phyloP scores from a whole-genome alignment of 305 asterid genomes.

The Solanum hybrid region DNA sequence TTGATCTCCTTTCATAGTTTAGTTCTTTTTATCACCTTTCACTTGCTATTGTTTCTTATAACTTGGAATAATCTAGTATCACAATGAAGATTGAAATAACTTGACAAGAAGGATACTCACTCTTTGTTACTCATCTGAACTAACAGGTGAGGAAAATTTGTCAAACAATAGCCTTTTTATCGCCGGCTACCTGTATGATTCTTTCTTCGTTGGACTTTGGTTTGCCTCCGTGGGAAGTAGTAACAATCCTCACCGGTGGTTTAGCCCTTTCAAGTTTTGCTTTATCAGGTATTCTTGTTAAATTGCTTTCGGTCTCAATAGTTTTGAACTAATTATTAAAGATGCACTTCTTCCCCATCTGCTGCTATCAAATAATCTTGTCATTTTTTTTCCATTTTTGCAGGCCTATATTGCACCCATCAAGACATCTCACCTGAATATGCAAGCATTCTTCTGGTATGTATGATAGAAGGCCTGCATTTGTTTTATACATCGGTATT shows the following conservation, averaged over 20 bases:
- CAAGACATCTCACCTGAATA: conserved; percentile 98
- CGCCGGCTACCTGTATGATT: conserved; percentile 94
- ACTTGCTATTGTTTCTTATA: not conserved
- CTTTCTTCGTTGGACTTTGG: conserved; percentile 83
- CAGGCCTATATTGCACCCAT: conserved; percentile 97
- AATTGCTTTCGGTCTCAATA: not conserved
- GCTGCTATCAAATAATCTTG: not conserved
- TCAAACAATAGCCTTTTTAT: conserved; percentile 81
- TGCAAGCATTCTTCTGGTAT: conserved; percentile 92
- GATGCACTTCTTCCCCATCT: not conserved
- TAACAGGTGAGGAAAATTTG: conserved; percentile 84
- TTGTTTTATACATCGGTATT: not conserved
- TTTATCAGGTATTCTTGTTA: conserved; percentile 49
- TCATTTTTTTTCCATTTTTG: conserved; percentile 6
- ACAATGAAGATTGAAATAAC: not conserved
- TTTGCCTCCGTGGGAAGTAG: conserved; percentile 81
- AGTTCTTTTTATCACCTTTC: not conserved
- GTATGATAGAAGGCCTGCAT: not conserved
- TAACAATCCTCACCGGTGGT: conserved; percentile 69
- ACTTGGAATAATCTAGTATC: not conserved
- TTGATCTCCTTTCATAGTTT: not conserved
- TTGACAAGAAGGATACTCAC: conserved; percentile 1
- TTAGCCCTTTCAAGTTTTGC: conserved; percentile 90
- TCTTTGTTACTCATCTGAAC: conserved; percentile 4
- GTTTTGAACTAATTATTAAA: not conserved